A percentile compares a stretch with the other conserved stretches of the same genome.
Conservation (phyloP, 495 filamentous ascomycete species). For the Xylaria telfairii region DNA sequence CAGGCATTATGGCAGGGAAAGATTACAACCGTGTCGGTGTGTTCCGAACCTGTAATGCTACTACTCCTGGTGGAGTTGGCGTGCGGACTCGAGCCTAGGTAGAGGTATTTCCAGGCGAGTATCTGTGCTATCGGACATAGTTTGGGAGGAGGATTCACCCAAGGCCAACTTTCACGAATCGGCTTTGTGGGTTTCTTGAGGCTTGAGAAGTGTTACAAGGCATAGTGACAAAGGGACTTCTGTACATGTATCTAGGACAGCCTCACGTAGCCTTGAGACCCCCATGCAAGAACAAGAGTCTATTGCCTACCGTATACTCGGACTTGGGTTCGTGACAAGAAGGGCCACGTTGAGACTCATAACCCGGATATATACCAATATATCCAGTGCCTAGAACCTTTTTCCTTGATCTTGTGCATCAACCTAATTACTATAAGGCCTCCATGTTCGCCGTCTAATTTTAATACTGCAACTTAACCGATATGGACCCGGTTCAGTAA, state of each 20-base stretch:
- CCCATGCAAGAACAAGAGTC: too few species aligned
- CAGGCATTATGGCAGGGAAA: background rate
- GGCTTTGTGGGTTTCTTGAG: background rate
- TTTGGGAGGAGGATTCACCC: background rate
- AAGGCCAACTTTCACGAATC: too few species aligned
- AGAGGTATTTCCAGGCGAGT: background rate
- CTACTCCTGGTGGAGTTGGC: background rate
- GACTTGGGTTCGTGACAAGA: too few species aligned
- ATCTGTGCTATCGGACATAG: background rate
- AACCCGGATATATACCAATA: background rate
- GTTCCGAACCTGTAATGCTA: background rate
- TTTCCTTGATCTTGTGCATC: too few species aligned
- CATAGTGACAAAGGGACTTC: too few species aligned
- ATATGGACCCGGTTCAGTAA: too few species aligned
- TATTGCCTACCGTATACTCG: too few species aligned
- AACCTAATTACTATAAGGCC: background rate
- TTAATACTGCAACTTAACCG: too few species aligned
- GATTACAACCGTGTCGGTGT: background rate
- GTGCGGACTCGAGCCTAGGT: background rate
- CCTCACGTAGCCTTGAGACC: too few species aligned
- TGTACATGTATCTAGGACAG: too few species aligned
- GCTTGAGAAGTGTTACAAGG: background rate
- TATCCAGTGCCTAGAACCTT: background rate
- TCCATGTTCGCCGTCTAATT: background rate
- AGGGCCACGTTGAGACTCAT: background rate